These are phyloP conservation scores for Cardamine resedifolia DNA, from an alignment of 345 rosid species.

Conservation along the genomic window DNA sequence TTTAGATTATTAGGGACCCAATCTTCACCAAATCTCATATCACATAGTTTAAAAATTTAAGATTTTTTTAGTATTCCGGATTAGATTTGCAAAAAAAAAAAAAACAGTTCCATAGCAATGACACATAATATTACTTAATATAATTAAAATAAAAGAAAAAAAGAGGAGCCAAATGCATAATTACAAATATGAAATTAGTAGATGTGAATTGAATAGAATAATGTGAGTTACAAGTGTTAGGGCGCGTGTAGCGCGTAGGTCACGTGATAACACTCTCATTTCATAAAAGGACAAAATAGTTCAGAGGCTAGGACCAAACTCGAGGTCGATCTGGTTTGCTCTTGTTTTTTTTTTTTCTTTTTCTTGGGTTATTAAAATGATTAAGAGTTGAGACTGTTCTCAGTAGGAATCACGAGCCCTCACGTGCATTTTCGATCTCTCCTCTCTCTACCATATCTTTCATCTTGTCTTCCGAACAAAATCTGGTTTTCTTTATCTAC, in stretches of 20 bases:
- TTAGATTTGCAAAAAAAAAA: conserved; percentile 14
- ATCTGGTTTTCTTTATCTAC: conserved; percentile 17
- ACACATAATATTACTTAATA: neutral
- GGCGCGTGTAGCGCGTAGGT: conserved; percentile 43
- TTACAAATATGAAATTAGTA: conserved; percentile 21
- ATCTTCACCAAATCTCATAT: conserved; percentile 8
- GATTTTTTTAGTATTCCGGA: neutral
- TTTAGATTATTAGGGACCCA: conserved; percentile 18
- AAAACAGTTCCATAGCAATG: neutral
- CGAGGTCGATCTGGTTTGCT: conserved; percentile 39
- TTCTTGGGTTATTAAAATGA: conserved; percentile 4
- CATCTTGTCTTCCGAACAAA: conserved; percentile 29
- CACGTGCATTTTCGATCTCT: conserved; percentile 37
- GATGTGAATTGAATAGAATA: conserved; percentile 1
- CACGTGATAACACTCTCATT: conserved; percentile 35
- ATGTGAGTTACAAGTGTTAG: conserved; percentile 35
- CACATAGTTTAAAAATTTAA: neutral
- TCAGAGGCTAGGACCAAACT: conserved; percentile 38
- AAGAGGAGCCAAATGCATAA: neutral
- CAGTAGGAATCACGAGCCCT: conserved; percentile 40
- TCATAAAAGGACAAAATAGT: conserved; percentile 34
- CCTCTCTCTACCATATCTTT: conserved; percentile 24
- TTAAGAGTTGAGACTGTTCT: conserved; percentile 21
- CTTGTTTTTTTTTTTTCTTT: neutral
- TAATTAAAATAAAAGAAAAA: neutral